Evolutionary conservation across 75 land plant genomes (phyloP), one percentile per base, ranked within the genome.

Genomic region (Larix kaempferi): DNA sequence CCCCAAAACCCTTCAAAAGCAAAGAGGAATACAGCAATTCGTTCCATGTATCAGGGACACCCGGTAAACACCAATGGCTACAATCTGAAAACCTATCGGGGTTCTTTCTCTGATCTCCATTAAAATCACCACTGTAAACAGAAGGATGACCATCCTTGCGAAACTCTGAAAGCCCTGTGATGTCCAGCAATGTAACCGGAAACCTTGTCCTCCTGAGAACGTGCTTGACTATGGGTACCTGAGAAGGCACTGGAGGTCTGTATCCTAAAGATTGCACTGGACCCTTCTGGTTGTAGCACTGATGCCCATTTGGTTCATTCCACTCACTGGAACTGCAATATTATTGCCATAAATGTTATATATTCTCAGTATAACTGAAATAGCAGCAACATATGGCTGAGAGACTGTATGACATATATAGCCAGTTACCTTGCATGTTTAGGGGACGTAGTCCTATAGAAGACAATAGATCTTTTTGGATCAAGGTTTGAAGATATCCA

Each of bases 21-120:
- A 89, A 74, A 22, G 88, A 78, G 74, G 88, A 86, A 74, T 84
- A 89, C 23, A 96, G 78, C 21, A 96, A 88, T 61, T 88, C 86
- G 71, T 94, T 94, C 99, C 99, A 96, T 8, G 95, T 91, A 74
- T 96, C 99, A 10, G 99, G 98, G 41, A 95, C 82, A 6, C 99
- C 99, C 6, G 99, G 98, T 19, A 96, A 85, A 86, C 99, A 95
- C 90, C 95, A 96, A 66, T 96, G 99, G 87, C 98, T 94, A 78
- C 99, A 96, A 64, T 96, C 98, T 15, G 93, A 82, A 10, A 85
- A 88, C 17, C 76, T 74, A 15, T 84, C 87, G 1, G 91, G 90
- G 62, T 84, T 82, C 41, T 82, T 73, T 60, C 84, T 27, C 62
- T 87, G 86, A 69, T 56, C 59, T n/a, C 86, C 83, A 65, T 57